Conservation (phyloP, 2,329 filamentous ascomycete species). For the Alternaria infectoria region DNA sequence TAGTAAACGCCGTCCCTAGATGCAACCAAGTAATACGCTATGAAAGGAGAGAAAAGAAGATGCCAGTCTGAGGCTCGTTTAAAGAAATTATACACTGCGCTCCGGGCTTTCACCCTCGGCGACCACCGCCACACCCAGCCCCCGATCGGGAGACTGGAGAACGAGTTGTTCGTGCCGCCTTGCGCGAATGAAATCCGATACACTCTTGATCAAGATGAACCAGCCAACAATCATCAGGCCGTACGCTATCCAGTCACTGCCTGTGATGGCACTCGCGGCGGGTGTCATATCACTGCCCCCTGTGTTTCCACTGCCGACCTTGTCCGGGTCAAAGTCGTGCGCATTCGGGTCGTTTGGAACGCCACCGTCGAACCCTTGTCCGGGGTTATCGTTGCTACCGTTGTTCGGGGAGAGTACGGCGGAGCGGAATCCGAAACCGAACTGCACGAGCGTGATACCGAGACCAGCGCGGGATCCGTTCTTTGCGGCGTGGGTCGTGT, state of each 20-base stretch:
- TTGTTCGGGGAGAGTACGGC: constrained; percentile 40
- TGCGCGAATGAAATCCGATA: constrained; percentile 87
- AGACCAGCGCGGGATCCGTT: constrained; percentile 94
- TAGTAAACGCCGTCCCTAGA: constrained; percentile 5
- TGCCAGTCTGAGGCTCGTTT: constrained; percentile 10
- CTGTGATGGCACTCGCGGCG: constrained; percentile 64
- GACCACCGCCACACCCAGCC: constrained; percentile 82
- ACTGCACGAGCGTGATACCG: constrained; percentile 93
- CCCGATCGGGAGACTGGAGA: constrained; percentile 88
- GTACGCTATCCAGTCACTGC: constrained; percentile 89
- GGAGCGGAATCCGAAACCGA: constrained; percentile 93
- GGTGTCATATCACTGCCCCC: constrained; percentile 44
- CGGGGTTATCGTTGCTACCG: constrained; percentile 53
- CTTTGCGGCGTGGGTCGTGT: constrained; percentile 97
- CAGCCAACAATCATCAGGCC: constrained; percentile 95
- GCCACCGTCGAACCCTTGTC: constrained; percentile 60
- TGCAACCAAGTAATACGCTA: constrained; percentile 11
- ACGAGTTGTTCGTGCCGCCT: constrained; percentile 92
- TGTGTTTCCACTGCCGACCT: constrained; percentile 56
- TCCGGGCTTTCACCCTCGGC: constrained; percentile 83
- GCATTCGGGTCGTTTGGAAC: constrained; percentile 85
- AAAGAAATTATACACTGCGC: constrained; percentile 54
- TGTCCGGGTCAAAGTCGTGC: constrained; percentile 82
- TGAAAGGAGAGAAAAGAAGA: constrained; percentile 6
- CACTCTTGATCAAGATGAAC: constrained; percentile 95